phyloP scores from a whole-genome alignment of 805 yeast genomes.

The Wickerhamomyces subpelliculosus region DNA sequence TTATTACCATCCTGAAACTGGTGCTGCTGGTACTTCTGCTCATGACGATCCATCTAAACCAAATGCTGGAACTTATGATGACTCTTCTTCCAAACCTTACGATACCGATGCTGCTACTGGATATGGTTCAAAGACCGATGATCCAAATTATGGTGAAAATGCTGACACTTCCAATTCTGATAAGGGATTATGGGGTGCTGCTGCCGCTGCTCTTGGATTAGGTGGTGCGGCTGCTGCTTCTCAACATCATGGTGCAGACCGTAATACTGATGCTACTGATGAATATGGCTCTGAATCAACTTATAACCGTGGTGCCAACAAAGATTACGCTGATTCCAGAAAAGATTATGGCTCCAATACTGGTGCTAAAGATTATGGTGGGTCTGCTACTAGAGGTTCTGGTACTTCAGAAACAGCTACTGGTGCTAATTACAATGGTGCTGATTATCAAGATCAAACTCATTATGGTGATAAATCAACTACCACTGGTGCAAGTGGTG shows the following conservation, averaged over 20 bases:
- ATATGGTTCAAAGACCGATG: constrained; percentile 1
- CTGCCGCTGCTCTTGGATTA: constrained; percentile 7
- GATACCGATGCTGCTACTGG: neutral
- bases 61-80: too few relatives aligned
- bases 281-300: neutral
- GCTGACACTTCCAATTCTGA: neutral
- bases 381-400: too few relatives aligned
- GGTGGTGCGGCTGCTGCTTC: constrained; percentile 5
- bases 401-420: too few relatives aligned
- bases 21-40: neutral
- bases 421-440: neutral
- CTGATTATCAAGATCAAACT: neutral
- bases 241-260: too few relatives aligned
- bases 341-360: constrained; percentile 1
- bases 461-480: neutral
- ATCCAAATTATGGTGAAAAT: neutral
- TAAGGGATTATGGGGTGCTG: neutral
- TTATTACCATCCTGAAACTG: neutral
- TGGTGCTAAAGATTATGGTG: neutral
- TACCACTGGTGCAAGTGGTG: neutral
- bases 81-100: neutral
- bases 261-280: neutral
- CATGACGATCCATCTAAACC: too few relatives aligned
- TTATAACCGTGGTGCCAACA: too few relatives aligned
- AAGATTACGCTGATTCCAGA: neutral